Conservation (phyloP, 2,329 filamentous ascomycete species). For the Tolypocladium amazonense region DNA sequence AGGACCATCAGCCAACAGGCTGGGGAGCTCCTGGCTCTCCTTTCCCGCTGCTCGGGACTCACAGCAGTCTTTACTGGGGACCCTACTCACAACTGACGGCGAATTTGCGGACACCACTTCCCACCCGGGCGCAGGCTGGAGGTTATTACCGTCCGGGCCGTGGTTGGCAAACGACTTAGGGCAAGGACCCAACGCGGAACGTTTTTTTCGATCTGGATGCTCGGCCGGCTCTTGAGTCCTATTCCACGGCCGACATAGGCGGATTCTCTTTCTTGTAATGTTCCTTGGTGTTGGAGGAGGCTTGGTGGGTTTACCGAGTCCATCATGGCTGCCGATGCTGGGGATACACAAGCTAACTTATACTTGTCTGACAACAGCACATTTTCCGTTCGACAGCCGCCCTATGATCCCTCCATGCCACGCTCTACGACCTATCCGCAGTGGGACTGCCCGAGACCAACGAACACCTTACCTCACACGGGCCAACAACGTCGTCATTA, state of each 20-base stretch:
- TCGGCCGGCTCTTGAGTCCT: not conserved
- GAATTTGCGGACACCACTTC: not conserved
- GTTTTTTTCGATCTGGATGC: not conserved
- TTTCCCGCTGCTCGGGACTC: not conserved
- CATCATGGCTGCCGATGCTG: constrained; percentile 3
- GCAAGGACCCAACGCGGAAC: not conserved
- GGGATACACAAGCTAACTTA: constrained; percentile 27
- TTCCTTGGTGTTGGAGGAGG: not conserved
- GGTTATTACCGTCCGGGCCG: not conserved
- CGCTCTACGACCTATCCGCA: constrained; percentile 9
- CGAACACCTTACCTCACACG: constrained; percentile 15
- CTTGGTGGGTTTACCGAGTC: constrained; percentile 7
- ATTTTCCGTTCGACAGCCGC: constrained; percentile 14
- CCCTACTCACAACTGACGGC: not conserved
- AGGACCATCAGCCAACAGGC: not conserved
- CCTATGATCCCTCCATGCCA: constrained; percentile 7
- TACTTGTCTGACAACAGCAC: constrained; percentile 19
- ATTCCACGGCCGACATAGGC: not conserved
- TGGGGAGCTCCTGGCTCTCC: not conserved
- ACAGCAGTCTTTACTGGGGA: not conserved
- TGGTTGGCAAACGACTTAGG: not conserved
- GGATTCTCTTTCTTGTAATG: not conserved
- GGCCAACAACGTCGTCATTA: constrained; percentile 16
- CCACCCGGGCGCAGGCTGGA: not conserved
- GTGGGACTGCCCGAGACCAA: constrained; percentile 20